Base-by-base conservation (phyloP, 305 asterid genomes). In the Nicotiana rustica region DNA sequence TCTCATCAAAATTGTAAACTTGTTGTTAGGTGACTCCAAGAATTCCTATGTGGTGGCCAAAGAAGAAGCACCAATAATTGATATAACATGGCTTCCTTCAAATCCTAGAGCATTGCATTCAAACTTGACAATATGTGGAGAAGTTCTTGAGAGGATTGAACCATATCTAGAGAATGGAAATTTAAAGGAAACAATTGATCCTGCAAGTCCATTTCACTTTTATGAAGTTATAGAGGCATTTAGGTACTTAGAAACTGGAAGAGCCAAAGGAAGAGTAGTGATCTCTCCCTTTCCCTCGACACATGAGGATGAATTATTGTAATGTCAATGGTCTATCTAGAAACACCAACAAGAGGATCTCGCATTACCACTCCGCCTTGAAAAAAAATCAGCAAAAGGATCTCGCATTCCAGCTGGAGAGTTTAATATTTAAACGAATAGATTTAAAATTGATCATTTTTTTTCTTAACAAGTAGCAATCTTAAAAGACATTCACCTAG, bases 51-150 rank as follows among this genome's bases (percentile, higher is more conserved):
- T 90, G 78, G 88, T 92, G 83, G 92, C 90, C 0, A 90, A 89
- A 87, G 91, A 89, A 18, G 83, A 78, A 3, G 89, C 83, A 38
- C 86, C 86, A 18, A 80, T 92, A 38, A 82, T 91, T 14, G 95
- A 92, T 84, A 90, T 90, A 88, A 91, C 97, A 77, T 91, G 97
- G 95, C 94, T 91, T 55, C 92, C 94, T 17, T 90, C 95, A 19
- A 91, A 88, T 79, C 91, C 91, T 0, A 88, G 85, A 85, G 94
- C 94, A 66, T 6, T 59, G 18, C 86, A 89, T 79, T 87, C 95
- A 4, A 55, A 91, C 55, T 84, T 91, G 89, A 91, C 88, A 13
- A 92, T 87, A 73, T 88, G 91, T 18, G 95, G 95, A 12, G 91
- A 90, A 25, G 47, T 91, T 15, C 76, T 92, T 84, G 95, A 89